Evolutionary conservation across 495 filamentous ascomycete species (phyloP).

Genomic region (Trypethelium eluteriae): DNA sequence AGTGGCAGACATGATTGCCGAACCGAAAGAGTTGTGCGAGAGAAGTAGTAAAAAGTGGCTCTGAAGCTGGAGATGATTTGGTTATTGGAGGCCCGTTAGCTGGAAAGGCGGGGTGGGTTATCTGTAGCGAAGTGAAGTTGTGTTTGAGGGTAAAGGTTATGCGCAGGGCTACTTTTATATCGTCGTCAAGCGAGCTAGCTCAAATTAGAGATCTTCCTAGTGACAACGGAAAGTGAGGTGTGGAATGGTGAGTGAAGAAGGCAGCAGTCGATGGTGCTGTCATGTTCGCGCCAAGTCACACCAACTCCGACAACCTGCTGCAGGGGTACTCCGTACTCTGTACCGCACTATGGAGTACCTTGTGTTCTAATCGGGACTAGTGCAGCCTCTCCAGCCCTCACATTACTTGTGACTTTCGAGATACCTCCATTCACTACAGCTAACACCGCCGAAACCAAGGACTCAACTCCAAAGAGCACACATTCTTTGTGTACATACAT

Average conservation of each 20-base stretch:
- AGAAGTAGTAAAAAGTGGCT: not conserved
- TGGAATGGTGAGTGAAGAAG: not conserved
- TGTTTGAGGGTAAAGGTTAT: not conserved
- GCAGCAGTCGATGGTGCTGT: not conserved
- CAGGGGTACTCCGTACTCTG: too few relatives aligned
- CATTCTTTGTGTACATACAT: too few relatives aligned
- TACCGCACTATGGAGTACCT: too few relatives aligned
- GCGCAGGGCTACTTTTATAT: not conserved
- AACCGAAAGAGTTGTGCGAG: not conserved
- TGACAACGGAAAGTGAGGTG: not conserved
- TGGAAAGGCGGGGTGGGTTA: not conserved
- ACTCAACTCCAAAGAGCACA: too few relatives aligned
- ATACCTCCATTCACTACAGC: too few relatives aligned
- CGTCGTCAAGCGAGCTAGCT: not conserved
- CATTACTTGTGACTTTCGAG: too few relatives aligned
- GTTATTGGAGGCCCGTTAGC: not conserved
- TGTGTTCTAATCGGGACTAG: too few relatives aligned
- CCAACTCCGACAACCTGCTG: not conserved
- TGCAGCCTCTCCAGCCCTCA: too few relatives aligned
- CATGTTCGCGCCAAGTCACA: not conserved
- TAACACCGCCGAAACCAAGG: too few relatives aligned
- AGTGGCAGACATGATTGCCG: not conserved
- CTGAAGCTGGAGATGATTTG: not conserved
- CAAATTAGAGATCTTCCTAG: not conserved
- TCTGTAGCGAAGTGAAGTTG: not conserved